Evolutionary conservation across 805 yeast species (phyloP), one percentile per base, ranked within the genome.

Genomic region (Millerozyma acaciae): DNA sequence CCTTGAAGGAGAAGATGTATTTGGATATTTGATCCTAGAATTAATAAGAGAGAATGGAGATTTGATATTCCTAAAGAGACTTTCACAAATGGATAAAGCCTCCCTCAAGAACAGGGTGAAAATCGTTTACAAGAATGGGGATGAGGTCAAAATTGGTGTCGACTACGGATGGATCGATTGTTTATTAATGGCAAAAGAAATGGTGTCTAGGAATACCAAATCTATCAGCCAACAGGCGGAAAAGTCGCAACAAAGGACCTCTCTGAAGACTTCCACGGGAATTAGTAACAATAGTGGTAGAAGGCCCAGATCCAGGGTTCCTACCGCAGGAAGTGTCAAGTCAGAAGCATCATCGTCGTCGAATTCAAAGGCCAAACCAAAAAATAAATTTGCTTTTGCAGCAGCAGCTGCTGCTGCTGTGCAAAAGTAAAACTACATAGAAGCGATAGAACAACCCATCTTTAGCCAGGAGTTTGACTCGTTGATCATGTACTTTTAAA

Each of bases 121-220:
- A 21, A 65, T 57, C 2, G 50, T 55, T 4, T 66, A 58, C 34
- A 54, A 53, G 29, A 23, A 40, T 10, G 55, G 59, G 3, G 45
- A 55, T n/a, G 58, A 51, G 15, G 62, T 73, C 26, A 62, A 58
- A 23, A 56, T 75, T 9, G 81, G 81, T 16, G 51, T 51, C 7
- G 54, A 63, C 4, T 68, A 73, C 28, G 71, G 76, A 3, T 83
- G 90, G 90, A 79, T 83, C 9, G 83, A 80, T 30, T 73, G 87
- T 32, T 65, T 83, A 37, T 60, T 83, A 42, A 73, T 73, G 42
- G 84, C 87, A 2, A 78, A 81, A 44, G 77, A 79, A 30, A 47
- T 79, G 47, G 58, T 58, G 24, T 37, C 54, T 15, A 38, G 55
- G 45, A 26, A 50, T 38, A 32, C 37, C 45, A 15, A 46, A 40